phyloP scores from a whole-genome alignment of 306 rosid species.

The Glycyrrhiza uralensis region DNA sequence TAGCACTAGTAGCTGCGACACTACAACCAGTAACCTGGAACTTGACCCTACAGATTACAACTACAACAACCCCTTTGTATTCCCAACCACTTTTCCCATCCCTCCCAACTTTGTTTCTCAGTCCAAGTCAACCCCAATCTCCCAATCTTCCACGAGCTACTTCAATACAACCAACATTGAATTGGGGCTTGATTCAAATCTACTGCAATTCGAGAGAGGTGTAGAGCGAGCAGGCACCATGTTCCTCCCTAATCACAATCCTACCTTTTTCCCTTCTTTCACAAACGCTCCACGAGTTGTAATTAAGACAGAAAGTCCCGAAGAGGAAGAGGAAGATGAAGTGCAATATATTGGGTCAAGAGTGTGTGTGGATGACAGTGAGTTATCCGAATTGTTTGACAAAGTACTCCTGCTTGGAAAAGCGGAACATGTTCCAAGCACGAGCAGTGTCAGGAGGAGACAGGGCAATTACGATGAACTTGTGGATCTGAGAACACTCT shows the following conservation, averaged over 20 bases:
- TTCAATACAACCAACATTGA: too few species aligned
- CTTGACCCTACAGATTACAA: not conserved
- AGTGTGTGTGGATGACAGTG: constrained; percentile 35
- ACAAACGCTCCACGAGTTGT: not conserved
- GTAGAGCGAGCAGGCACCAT: too few species aligned
- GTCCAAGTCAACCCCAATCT: constrained; percentile 20
- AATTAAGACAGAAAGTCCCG: constrained; percentile 18
- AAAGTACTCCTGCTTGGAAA: constrained; percentile 37
- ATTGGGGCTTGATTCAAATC: not conserved
- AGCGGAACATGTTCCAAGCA: constrained; percentile 1
- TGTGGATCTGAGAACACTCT: constrained; percentile 47
- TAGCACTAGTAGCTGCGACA: not conserved
- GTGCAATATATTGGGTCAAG: constrained; percentile 38
- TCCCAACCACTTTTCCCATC: constrained; percentile 21
- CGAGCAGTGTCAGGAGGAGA: constrained; percentile 11
- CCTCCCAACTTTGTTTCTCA: constrained; percentile 28
- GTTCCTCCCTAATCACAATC: not conserved
- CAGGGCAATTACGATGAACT: constrained; percentile 26
- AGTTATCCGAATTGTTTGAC: constrained; percentile 54
- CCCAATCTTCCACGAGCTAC: too few species aligned
- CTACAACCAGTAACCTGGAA: not conserved
- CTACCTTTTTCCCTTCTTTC: not conserved
- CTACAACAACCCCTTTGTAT: constrained; percentile 7
- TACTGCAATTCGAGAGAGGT: not conserved
- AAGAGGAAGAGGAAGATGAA: not conserved